Conservation (phyloP, 352 stramenopile species). For the Globisporangium alternatum region DNA sequence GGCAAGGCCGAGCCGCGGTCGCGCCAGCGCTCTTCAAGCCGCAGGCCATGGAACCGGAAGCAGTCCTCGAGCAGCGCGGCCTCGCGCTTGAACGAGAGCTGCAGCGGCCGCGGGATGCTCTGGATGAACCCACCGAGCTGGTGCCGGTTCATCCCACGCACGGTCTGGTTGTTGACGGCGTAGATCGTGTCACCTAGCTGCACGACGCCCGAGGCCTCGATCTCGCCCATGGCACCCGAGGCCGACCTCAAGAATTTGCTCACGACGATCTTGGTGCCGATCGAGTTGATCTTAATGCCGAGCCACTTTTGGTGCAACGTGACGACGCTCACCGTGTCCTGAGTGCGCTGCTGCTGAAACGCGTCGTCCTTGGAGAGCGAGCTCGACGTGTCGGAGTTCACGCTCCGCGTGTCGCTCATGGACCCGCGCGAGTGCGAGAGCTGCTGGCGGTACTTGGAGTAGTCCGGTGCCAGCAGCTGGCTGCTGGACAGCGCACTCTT, state of each 20-base stretch:
- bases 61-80: constrained; percentile 41
- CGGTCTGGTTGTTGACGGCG: constrained; percentile 58
- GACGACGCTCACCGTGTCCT: constrained; percentile 28
- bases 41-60: constrained; percentile 58
- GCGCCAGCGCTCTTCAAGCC: constrained; percentile 50
- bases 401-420: constrained; percentile 13
- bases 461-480: constrained; percentile 3
- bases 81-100: constrained; percentile 60
- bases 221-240: constrained; percentile 57
- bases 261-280: constrained; percentile 64
- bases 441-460: constrained; percentile 18
- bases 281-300: constrained; percentile 75
- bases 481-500: not conserved
- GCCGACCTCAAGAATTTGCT: constrained; percentile 69
- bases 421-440: constrained; percentile 18
- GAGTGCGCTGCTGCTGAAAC: not conserved
- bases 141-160: constrained; percentile 56
- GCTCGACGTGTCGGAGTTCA: constrained; percentile 5
- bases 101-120: constrained; percentile 46
- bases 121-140: constrained; percentile 63
- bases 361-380: constrained; percentile 11
- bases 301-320: constrained; percentile 70
- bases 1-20: constrained; percentile 47
- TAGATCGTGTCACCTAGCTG: constrained; percentile 60
- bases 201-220: constrained; percentile 61